phyloP scores from a whole-genome alignment of 1,284 basidiomycete species.

The Kalmanozyma brasiliensis region DNA sequence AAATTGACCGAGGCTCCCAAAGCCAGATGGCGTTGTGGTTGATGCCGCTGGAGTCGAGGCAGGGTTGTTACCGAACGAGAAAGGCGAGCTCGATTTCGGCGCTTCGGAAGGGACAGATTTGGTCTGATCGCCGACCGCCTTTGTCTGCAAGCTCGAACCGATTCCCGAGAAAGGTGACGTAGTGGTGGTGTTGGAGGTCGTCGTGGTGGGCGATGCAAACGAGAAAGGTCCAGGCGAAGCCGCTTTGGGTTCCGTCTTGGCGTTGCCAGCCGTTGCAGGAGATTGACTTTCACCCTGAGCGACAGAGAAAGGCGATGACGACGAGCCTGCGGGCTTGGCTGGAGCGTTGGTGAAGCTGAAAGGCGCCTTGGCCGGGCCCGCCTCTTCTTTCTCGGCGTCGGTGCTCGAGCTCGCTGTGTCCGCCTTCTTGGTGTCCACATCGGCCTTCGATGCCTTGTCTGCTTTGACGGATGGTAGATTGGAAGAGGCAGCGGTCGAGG shows the following conservation, averaged over 20 bases:
- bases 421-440: slow-evolving; percentile 2
- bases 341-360: slow-evolving; percentile 31
- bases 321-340: slow-evolving; percentile 7
- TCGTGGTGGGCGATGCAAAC: slow-evolving; percentile 14
- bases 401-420: not conserved
- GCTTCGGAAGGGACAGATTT: slow-evolving; percentile 3
- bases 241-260: slow-evolving; percentile 11
- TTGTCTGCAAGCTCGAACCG: slow-evolving; percentile 3
- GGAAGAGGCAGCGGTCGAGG: not conserved
- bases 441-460: slow-evolving; percentile 4
- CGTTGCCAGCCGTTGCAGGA: not conserved
- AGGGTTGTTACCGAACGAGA: slow-evolving; percentile 23
- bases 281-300: slow-evolving; percentile 2
- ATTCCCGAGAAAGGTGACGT: slow-evolving; percentile 5
- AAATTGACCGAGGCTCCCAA: slow-evolving; percentile 22
- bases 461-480: not conserved
- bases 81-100: slow-evolving; percentile 11
- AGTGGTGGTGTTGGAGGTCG: not conserved
- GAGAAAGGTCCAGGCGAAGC: slow-evolving; percentile 20
- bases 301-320: slow-evolving; percentile 18
- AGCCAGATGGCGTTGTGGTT: slow-evolving; percentile 5
- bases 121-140: not conserved
- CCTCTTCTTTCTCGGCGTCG: not conserved
- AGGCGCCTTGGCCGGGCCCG: slow-evolving; percentile 8
- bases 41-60: slow-evolving; percentile 5